A percentile compares a stretch with the other conserved stretches of the same genome.
These are phyloP conservation scores for Tinospora cordifolia DNA, from an alignment of 164 flowering plant genomes.

Conservation along the genomic window DNA sequence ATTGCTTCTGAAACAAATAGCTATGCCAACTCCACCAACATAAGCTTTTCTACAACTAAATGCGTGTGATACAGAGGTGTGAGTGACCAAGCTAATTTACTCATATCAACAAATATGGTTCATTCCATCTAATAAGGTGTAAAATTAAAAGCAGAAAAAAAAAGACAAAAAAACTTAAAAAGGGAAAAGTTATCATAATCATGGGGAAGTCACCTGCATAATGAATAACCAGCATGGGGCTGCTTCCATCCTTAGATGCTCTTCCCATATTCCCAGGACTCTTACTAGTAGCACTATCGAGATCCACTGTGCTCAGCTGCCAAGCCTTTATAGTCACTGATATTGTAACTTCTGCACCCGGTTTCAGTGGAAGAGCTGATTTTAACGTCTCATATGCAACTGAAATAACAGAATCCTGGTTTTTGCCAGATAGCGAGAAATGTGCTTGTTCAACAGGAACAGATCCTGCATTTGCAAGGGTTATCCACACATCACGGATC, in stretches of 20 bases:
- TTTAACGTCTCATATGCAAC: constrained; percentile 53
- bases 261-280: constrained; percentile 42
- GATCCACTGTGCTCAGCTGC: constrained; percentile 59
- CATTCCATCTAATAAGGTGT: not conserved
- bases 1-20: too few relatives aligned
- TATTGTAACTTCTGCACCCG: constrained; percentile 83
- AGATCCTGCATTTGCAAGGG: constrained; percentile 92
- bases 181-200: not conserved
- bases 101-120: not conserved
- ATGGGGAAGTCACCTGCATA: constrained; percentile 64
- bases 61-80: not conserved
- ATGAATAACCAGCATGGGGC: constrained; percentile 78
- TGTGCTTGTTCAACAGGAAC: constrained; percentile 93
- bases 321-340: constrained; percentile 86
- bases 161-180: not conserved
- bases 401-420: constrained; percentile 84
- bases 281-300: constrained; percentile 49
- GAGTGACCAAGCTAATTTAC: not conserved
- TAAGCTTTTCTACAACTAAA: too few relatives aligned
- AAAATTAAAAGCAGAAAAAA: not conserved
- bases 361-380: constrained; percentile 82
- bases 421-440: constrained; percentile 81
- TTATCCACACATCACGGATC: constrained; percentile 81
- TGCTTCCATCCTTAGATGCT: constrained; percentile 69
- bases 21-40: too few relatives aligned